A percentile compares a stretch with the other conserved stretches of the same genome.
Conservation (phyloP, 257 asterid genomes). For the Ophiorrhiza pumila region DNA sequence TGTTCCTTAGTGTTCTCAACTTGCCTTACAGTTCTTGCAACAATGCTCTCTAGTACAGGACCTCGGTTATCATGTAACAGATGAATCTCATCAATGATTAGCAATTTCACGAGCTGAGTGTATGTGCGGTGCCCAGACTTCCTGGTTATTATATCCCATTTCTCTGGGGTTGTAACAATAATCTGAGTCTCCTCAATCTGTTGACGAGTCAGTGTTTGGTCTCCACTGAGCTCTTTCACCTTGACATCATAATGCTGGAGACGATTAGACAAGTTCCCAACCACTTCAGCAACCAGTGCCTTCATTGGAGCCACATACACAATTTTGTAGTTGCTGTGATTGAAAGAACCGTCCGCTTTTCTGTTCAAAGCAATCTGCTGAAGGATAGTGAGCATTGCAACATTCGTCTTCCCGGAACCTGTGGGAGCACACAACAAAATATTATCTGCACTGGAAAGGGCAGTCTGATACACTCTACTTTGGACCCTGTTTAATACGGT, state of each 20-base stretch:
- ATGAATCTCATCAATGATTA: constrained; percentile 43
- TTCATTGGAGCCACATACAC: constrained; percentile 52
- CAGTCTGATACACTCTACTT: constrained; percentile 43
- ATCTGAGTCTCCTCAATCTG: constrained; percentile 52
- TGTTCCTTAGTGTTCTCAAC: constrained; percentile 43
- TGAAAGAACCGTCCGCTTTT: constrained; percentile 34
- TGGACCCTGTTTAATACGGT: constrained; percentile 37
- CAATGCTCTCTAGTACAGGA: constrained; percentile 44
- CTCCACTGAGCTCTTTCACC: constrained; percentile 46
- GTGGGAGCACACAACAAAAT: constrained; percentile 46
- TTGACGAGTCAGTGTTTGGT: constrained; percentile 40
- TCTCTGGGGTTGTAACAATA: constrained; percentile 46
- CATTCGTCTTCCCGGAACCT: constrained; percentile 49
- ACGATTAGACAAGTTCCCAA: constrained; percentile 40
- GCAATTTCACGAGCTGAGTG: constrained; percentile 40
- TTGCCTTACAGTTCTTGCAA: constrained; percentile 44
- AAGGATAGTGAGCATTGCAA: constrained; percentile 45
- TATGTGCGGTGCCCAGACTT: constrained; percentile 48
- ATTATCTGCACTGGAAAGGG: constrained; percentile 37
- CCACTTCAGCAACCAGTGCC: constrained; percentile 48
- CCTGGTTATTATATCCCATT: constrained; percentile 46
- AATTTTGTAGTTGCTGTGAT: constrained; percentile 33
- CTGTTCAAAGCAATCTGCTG: constrained; percentile 36
- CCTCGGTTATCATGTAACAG: constrained; percentile 43
- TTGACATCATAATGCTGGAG: constrained; percentile 34